Evolutionary conservation across 2,329 filamentous ascomycete species (phyloP), one percentile per base, ranked within the genome.

Genomic region (Cercospora zeae-maydis): DNA sequence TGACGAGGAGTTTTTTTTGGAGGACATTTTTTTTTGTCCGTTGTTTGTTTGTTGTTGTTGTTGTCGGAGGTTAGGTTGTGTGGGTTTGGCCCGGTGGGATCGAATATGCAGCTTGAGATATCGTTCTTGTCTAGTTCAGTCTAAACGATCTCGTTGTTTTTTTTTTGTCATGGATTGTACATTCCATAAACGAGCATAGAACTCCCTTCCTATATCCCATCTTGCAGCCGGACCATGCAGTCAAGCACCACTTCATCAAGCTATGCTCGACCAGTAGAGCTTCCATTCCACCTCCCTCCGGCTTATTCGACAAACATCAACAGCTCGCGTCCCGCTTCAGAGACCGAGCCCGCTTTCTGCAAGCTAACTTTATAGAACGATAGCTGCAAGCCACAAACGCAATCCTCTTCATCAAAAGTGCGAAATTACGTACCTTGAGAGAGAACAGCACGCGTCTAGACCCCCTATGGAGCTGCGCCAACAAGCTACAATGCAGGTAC

Each of bases 1-100:
- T 78, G 49, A 81, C 82, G 70, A 86, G 78, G 68, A 83, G 75
- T 67, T 81, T 82, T 81, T 82, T 69, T 27, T 59, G 16, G 37
- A 27, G 37, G 69, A 64, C 66, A 70, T 69, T 19, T 2, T 51
- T 52, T 42, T 69, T 19, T 2, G 39, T 52, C 34, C 24, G 24
- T 27, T 3, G 6, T 27, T 27, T 27, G 24, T 6, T 34, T 39
- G 37, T 58, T 42, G 47, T 59, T 51, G 47, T 2, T 8, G 13
- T 24, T 19, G 24, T 24, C n/a, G n/a, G n/a, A n/a, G 47, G 13
- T 51, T 55, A 24, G 31, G 13, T 57, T 45, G 3, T 3, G 24
- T 27, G 3, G 24, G 24, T 27, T 27, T 27, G 24, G 24, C 6
- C 6, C 6, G 24, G 24, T 27, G 3, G 21, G 3, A 30, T 33